Evolutionary conservation across 108 stramenopile species (phyloP), one percentile per base, ranked within the genome.

Genomic region (Skeletonema potamos): DNA sequence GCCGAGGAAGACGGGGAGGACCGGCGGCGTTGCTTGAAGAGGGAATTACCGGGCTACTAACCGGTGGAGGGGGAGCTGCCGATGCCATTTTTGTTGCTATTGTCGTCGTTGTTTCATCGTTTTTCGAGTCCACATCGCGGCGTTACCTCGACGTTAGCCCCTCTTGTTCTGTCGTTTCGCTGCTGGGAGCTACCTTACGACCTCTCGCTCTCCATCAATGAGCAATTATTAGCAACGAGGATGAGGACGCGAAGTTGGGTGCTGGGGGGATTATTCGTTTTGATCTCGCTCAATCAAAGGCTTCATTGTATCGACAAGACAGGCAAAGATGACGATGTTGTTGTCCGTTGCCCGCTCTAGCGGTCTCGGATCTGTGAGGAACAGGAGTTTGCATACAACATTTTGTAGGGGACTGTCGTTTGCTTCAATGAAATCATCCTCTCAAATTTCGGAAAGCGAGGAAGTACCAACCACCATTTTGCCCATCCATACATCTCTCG

Each of bases 401-500:
- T 22, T 3, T 51, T 22, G 22, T 3, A 51, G 48, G 48, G 48
- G 48, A 22, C 48, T 51, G 8, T 51, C 48, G 18, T 51, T 20
- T 18, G 48, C 48, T 24, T 15, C 6, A 51, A 7, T 8, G 18
- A 51, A 20, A 51, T 24, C 8, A 41, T 10, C 4, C 48, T n/a
- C 20, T 51, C 48, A 51, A 20, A 51, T 22, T n/a, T n/a, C n/a
- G n/a, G 48, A 51, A 22, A 20, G 22, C 10, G 67, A 37, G 22
- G 9, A 33, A 54, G 34, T 27, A 37, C 37, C 54, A 34, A 54
- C 54, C 27, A 44, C 11, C 58, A 48, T 71, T 15, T 78, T 70
- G 12, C 77, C 77, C 33, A 22, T 60, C 60, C 70, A 71, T 29
- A 78, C 79, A 58, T 85, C 89, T 15, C 76, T 93, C 9, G 92